Conservation (phyloP, 192 early-diverging fungal genomes). For the Coemansia sp. region DNA sequence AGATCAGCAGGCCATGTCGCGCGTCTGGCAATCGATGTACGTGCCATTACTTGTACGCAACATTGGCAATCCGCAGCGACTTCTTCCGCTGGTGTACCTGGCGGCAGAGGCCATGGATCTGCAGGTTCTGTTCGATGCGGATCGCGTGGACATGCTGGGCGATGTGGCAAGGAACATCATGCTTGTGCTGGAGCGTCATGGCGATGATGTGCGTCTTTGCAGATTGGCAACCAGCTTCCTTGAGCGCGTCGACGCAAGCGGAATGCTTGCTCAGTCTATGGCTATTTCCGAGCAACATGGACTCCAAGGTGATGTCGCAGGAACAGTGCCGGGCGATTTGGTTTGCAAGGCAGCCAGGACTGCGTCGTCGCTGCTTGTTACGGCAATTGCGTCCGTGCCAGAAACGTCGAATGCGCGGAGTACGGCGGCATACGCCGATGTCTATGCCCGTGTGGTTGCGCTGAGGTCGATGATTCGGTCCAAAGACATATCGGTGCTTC, state of each 20-base stretch:
- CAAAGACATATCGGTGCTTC: slow-evolving; percentile 22
- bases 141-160: slow-evolving; percentile 15
- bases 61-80: slow-evolving; percentile 23
- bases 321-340: slow-evolving; percentile 14
- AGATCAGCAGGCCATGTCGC: slow-evolving; percentile 8
- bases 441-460: slow-evolving; percentile 22
- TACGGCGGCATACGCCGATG: slow-evolving; percentile 17
- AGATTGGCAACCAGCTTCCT: slow-evolving; percentile 26
- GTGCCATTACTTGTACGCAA: slow-evolving; percentile 36
- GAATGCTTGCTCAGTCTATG: slow-evolving; percentile 16
- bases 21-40: slow-evolving; percentile 34
- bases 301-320: background rate
- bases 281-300: background rate
- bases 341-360: slow-evolving; percentile 21
- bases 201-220: slow-evolving; percentile 28
- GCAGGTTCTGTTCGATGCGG: slow-evolving; percentile 46
- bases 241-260: slow-evolving; percentile 36
- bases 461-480: slow-evolving; percentile 32
- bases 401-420: slow-evolving; percentile 9
- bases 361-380: slow-evolving; percentile 10
- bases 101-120: slow-evolving; percentile 34
- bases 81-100: slow-evolving; percentile 28
- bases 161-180: slow-evolving; percentile 11
- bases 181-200: slow-evolving; percentile 33
- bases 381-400: slow-evolving; percentile 21